A percentile compares a stretch with the other conserved stretches of the same genome.
phyloP scores from a whole-genome alignment of 2,329 filamentous ascomycete species.

The Penicillium sp. region DNA sequence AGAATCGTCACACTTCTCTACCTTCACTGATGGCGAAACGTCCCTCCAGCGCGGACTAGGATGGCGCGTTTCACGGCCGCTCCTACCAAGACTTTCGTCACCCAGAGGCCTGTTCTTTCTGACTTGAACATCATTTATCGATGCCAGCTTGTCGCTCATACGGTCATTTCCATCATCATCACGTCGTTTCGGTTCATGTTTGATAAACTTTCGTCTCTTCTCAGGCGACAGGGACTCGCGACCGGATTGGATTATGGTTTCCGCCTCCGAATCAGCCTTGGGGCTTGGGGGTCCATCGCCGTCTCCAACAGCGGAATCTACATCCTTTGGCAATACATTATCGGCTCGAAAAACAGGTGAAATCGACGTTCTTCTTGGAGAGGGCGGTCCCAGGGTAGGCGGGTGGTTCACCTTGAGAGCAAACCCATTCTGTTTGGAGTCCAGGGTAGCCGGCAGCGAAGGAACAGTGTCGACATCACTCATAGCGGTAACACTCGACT shows the following conservation, averaged over 20 bases:
- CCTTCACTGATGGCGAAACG: conserved; percentile 42
- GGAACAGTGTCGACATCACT: conserved; percentile 52
- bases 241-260: conserved; percentile 55
- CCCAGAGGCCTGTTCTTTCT: conserved; percentile 39
- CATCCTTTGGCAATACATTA: conserved; percentile 31
- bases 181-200: conserved; percentile 42
- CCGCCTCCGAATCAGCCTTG: conserved; percentile 54
- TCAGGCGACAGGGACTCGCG: conserved; percentile 52
- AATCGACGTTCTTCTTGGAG: conserved; percentile 28
- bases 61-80: conserved; percentile 29
- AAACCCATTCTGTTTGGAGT: conserved; percentile 38
- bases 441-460: conserved; percentile 44
- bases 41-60: conserved; percentile 33
- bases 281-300: conserved; percentile 44
- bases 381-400: conserved; percentile 30
- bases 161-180: conserved; percentile 33
- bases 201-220: conserved; percentile 50
- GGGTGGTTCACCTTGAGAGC: conserved; percentile 38
- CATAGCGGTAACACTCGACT: conserved; percentile 52
- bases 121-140: conserved; percentile 29
- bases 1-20: conserved; percentile 41
- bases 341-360: conserved; percentile 26
- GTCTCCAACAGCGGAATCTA: conserved; percentile 33
- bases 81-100: conserved; percentile 30
- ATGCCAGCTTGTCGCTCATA: conserved; percentile 27